These are phyloP conservation scores for Athelia sp. DNA, from an alignment of 1,284 basidiomycete genomes.

Conservation along the genomic window DNA sequence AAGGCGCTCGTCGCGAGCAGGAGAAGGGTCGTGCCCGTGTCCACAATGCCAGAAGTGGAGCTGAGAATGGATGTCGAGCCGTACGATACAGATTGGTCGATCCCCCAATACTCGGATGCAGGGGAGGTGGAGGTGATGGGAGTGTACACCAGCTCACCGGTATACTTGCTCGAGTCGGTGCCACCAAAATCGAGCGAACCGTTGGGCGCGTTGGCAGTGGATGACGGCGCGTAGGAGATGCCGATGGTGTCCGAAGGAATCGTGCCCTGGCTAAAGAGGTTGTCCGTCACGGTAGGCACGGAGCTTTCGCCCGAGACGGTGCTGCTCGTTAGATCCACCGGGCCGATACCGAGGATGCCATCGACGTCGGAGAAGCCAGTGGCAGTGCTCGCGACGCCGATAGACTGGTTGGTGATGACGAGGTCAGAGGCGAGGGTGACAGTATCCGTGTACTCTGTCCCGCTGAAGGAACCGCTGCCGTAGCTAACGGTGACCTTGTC, in stretches of 20 bases:
- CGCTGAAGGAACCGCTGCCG: conserved; percentile 11
- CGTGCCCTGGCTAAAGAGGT: conserved; percentile 5
- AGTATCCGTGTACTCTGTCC: conserved; percentile 9
- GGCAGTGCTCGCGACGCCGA: conserved; percentile 7
- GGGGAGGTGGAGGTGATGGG: background rate
- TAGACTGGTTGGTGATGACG: conserved; percentile 8
- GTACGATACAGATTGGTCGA: background rate
- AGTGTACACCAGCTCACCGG: background rate
- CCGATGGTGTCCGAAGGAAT: conserved; percentile 8
- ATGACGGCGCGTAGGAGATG: conserved; percentile 7
- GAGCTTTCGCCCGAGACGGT: background rate
- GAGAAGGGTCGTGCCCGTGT: conserved; percentile 16
- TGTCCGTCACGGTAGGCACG: conserved; percentile 1
- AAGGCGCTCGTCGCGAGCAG: conserved; percentile 1
- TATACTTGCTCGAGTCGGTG: background rate
- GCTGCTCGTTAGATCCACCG: background rate
- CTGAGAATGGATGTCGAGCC: background rate
- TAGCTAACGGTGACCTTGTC: conserved; percentile 6
- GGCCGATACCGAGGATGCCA: conserved; percentile 8
- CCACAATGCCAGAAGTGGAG: conserved; percentile 4
- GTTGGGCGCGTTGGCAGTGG: background rate
- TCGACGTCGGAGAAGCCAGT: conserved; percentile 8
- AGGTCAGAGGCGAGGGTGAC: conserved; percentile 5
- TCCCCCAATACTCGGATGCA: background rate
- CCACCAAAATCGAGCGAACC: background rate